These are phyloP conservation scores for Fusarium veterinarium DNA, from an alignment of 2,329 filamentous ascomycete genomes.

Conservation along the genomic window DNA sequence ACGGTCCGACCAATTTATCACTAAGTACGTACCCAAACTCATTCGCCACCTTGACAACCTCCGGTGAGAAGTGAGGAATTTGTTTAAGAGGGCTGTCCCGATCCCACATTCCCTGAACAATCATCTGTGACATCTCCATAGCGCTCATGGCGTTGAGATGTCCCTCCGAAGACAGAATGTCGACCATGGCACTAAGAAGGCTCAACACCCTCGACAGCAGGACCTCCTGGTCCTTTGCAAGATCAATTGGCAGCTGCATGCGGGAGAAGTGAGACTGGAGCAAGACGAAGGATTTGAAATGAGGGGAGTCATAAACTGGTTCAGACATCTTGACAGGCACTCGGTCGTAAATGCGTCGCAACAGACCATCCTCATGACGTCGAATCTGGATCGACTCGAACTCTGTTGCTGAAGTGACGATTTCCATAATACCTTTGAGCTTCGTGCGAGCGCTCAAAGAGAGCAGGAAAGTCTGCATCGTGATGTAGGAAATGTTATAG, in stretches of 20 bases:
- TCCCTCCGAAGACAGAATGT: slow-evolving; percentile 94
- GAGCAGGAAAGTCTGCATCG: slow-evolving; percentile 97
- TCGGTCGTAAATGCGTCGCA: slow-evolving; percentile 93
- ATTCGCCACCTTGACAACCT: slow-evolving; percentile 84
- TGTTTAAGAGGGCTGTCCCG: slow-evolving; percentile 96
- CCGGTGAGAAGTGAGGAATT: slow-evolving; percentile 91
- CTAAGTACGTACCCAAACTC: slow-evolving; percentile 72
- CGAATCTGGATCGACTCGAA: slow-evolving; percentile 96
- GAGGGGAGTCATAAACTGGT: slow-evolving; percentile 87
- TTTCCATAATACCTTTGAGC: slow-evolving; percentile 96
- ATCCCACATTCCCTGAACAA: slow-evolving; percentile 99
- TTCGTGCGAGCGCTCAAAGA: slow-evolving; percentile 91
- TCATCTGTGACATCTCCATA: slow-evolving; percentile 99
- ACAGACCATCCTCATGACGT: slow-evolving; percentile 87
- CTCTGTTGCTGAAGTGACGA: slow-evolving; percentile 95
- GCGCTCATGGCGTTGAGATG: slow-evolving; percentile 97
- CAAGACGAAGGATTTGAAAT: slow-evolving; percentile 98
- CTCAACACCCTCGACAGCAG: slow-evolving; percentile 87
- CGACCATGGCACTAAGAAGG: slow-evolving; percentile 90
- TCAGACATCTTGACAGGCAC: slow-evolving; percentile 96
- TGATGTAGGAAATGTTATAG: slow-evolving; percentile 99
- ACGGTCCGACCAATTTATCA: not conserved
- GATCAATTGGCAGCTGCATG: slow-evolving; percentile 94
- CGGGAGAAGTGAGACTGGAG: slow-evolving; percentile 97
- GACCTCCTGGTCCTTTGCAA: slow-evolving; percentile 94